These are phyloP conservation scores for Tricholoma matsutake DNA, from an alignment of 768 basidiomycete species.

Conservation along the genomic window DNA sequence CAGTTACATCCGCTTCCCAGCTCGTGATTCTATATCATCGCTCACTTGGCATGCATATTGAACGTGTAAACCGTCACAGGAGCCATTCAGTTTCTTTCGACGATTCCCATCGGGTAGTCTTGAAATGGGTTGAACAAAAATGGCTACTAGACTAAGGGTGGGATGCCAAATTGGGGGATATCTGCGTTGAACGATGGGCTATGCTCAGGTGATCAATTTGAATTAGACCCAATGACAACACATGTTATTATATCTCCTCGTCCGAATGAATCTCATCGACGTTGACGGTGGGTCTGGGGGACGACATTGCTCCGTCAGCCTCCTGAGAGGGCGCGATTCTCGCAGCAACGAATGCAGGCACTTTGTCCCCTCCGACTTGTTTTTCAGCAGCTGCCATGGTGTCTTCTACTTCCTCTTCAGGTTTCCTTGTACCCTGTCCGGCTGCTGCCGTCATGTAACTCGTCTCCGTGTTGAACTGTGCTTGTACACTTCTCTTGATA, in stretches of 20 bases:
- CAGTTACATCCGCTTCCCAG: constrained; percentile 54
- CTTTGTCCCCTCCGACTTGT: constrained; percentile 52
- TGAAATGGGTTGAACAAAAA: constrained; percentile 68
- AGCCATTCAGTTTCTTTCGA: constrained; percentile 70
- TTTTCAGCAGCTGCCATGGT: constrained; percentile 87
- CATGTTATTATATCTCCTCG: constrained; percentile 52
- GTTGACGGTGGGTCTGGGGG: constrained; percentile 42
- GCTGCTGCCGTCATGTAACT: constrained; percentile 87
- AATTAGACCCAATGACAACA: constrained; percentile 10
- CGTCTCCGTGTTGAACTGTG: constrained; percentile 97
- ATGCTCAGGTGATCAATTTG: constrained; percentile 16
- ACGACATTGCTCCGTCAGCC: constrained; percentile 28
- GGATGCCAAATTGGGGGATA: constrained; percentile 73
- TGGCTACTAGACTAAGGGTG: constrained; percentile 66
- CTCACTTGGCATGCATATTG: constrained; percentile 53
- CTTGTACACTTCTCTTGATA: constrained; percentile 97
- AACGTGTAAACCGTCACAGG: constrained; percentile 55
- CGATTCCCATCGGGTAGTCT: constrained; percentile 56
- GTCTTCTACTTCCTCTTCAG: constrained; percentile 50
- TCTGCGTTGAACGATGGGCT: constrained; percentile 72
- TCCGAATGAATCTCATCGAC: constrained; percentile 86
- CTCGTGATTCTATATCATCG: constrained; percentile 66
- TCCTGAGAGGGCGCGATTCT: constrained; percentile 45
- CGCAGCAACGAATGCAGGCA: constrained; percentile 78
- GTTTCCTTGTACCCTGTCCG: constrained; percentile 50